Conservation (phyloP, 2,329 filamentous ascomycete species). For the Chaetomium strumarium region DNA sequence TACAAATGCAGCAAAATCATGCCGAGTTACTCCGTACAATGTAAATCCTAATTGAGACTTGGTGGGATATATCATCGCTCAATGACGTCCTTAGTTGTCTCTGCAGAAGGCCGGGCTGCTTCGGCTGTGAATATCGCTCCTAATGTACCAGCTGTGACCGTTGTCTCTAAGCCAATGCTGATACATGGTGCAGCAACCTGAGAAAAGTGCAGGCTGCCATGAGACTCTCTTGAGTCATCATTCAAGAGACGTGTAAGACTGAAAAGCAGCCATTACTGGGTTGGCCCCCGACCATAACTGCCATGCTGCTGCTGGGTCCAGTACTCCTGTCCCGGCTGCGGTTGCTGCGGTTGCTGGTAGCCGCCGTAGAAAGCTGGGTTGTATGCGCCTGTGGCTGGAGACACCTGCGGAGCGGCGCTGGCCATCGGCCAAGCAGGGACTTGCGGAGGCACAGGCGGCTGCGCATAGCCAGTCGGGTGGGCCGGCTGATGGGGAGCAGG, state of each 20-base stretch:
- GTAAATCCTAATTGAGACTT: background rate
- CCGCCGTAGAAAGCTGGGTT: constrained; percentile 54
- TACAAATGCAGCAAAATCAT: background rate
- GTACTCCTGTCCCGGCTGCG: constrained; percentile 23
- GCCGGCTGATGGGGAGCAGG: constrained; percentile 20
- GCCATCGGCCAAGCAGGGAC: constrained; percentile 30
- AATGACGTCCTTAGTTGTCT: background rate
- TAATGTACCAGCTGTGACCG: background rate
- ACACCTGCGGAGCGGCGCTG: constrained; percentile 24
- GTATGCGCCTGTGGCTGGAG: constrained; percentile 40
- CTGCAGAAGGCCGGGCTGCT: background rate
- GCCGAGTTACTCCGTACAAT: background rate
- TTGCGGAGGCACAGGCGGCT: constrained; percentile 34
- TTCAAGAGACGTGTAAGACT: background rate
- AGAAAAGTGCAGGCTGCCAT: background rate
- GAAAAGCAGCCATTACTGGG: constrained; percentile 2
- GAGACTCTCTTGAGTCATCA: background rate
- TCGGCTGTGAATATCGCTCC: background rate
- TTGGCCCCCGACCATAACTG: constrained; percentile 14
- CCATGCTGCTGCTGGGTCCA: constrained; percentile 18
- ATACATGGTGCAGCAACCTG: background rate
- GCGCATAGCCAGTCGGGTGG: constrained; percentile 7
- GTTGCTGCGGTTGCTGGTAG: constrained; percentile 36
- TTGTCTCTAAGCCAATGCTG: background rate
- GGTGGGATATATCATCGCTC: background rate